Conservation (phyloP, 805 yeast species). For the Pichia cephalocereana region DNA sequence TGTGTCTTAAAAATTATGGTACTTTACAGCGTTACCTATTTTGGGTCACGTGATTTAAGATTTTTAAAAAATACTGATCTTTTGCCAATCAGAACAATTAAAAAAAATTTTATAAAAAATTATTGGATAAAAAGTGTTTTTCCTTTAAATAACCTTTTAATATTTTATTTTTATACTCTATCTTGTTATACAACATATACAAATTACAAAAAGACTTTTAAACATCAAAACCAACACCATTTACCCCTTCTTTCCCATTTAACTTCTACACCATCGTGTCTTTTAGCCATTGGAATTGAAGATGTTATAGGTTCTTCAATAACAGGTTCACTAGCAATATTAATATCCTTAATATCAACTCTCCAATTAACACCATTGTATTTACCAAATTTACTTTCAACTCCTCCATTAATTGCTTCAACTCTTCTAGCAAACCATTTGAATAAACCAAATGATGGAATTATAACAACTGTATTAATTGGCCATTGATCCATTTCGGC, state of each 20-base stretch:
- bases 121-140: too few species aligned
- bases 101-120: too few species aligned
- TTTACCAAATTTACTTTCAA: not conserved
- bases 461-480: not conserved
- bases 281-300: not conserved
- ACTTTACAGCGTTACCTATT: too few species aligned
- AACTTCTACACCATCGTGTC: not conserved
- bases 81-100: too few species aligned
- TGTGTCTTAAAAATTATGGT: too few species aligned
- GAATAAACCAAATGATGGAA: not conserved
- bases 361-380: not conserved
- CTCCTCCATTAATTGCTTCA: not conserved
- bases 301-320: not conserved
- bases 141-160: too few species aligned
- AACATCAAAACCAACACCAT: not conserved
- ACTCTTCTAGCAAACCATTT: not conserved
- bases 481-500: not conserved
- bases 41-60: too few species aligned
- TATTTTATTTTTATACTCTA: too few species aligned
- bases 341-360: not conserved
- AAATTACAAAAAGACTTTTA: not conserved
- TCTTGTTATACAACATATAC: not conserved
- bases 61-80: too few species aligned
- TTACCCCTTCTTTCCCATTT: not conserved
- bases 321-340: not conserved